phyloP scores from a whole-genome alignment of 108 stramenopile genomes.

The Nannochloropsis oceanica region DNA sequence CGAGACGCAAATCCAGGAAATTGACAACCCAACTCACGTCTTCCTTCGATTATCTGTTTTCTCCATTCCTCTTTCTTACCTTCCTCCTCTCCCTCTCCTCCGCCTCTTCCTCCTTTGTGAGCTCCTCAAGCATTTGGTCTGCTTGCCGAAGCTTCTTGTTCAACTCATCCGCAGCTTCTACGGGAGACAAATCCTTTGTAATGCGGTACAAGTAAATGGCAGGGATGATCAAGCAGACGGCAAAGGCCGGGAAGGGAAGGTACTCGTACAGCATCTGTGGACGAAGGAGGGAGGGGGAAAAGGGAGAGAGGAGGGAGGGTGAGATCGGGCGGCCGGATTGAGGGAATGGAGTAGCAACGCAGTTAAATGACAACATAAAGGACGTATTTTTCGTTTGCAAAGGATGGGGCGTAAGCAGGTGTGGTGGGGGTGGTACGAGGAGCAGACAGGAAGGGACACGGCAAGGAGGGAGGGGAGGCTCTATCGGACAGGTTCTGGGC shows the following conservation, averaged over 20 bases:
- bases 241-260: neutral
- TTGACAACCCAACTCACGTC: too few relatives aligned
- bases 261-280: neutral
- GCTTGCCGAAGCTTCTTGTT: neutral
- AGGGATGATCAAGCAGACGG: neutral
- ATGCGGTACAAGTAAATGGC: neutral
- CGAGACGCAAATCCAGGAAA: too few relatives aligned
- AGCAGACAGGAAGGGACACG: neutral
- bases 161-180: neutral
- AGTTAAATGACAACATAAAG: too few relatives aligned
- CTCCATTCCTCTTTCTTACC: neutral
- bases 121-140: neutral
- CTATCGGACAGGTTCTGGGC: too few relatives aligned
- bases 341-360: too few relatives aligned
- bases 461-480: too few relatives aligned
- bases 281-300: neutral
- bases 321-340: neutral
- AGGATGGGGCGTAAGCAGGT: neutral
- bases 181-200: neutral
- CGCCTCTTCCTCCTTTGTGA: neutral
- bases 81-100: neutral
- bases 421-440: neutral
- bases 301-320: neutral
- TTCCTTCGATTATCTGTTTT: too few relatives aligned
- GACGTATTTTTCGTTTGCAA: neutral